A percentile compares a stretch with the other conserved stretches of the same genome.
phyloP scores from a whole-genome alignment of 257 asterid genomes.

The Solanum microdontum region DNA sequence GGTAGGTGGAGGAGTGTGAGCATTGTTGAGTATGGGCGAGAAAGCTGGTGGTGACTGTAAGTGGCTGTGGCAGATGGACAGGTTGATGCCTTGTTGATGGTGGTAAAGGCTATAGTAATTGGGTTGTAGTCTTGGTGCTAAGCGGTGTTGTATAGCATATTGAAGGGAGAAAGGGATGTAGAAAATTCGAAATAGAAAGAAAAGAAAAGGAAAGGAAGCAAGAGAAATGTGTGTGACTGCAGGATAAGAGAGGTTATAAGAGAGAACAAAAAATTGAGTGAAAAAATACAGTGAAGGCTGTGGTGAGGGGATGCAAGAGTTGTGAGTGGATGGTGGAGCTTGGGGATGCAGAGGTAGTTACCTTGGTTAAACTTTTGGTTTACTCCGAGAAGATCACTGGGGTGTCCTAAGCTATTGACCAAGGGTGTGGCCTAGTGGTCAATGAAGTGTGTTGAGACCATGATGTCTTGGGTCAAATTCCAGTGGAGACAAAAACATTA shows the following conservation, averaged over 20 bases:
- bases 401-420: background rate
- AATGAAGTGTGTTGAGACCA: background rate
- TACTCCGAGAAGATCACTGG: background rate
- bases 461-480: background rate
- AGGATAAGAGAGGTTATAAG: background rate
- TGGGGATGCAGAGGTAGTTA: background rate
- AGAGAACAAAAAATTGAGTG: background rate
- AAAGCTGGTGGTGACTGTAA: background rate
- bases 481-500: background rate
- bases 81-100: background rate
- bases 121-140: background rate
- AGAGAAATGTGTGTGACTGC: background rate
- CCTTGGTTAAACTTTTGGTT: background rate
- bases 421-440: background rate
- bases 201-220: background rate
- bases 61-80: background rate
- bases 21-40: background rate
- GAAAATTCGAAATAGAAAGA: background rate
- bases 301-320: background rate
- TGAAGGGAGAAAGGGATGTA: background rate
- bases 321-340: background rate
- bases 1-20: background rate
- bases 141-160: background rate
- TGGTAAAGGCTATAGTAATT: background rate
- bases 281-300: background rate